These are phyloP conservation scores for Noccaea caerulescens DNA, from an alignment of 345 rosid genomes.

Conservation along the genomic window DNA sequence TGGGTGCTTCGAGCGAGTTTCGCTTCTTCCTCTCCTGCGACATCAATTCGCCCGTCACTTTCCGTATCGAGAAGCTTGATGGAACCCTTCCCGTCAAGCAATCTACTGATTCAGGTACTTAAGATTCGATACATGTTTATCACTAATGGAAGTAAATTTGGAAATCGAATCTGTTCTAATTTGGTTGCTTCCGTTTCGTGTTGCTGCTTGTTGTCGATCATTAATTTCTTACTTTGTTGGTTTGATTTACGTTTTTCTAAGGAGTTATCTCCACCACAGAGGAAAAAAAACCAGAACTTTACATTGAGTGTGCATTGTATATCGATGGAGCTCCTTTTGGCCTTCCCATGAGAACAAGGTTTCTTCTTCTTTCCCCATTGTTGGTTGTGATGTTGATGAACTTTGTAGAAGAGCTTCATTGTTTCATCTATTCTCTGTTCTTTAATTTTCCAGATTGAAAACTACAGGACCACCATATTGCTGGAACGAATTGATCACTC, in stretches of 20 bases:
- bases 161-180: conserved; percentile 14
- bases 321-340: conserved; percentile 94
- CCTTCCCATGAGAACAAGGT: conserved; percentile 93
- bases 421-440: conserved; percentile 19
- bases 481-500: conserved; percentile 87
- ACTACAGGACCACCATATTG: conserved; percentile 74
- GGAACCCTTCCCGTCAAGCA: conserved; percentile 63
- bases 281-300: conserved; percentile 75
- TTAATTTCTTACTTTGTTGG: conserved; percentile 8
- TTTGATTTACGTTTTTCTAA: conserved; percentile 30
- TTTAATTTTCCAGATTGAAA: conserved; percentile 68
- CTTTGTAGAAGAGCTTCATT: conserved; percentile 4
- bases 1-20: conserved; percentile 79
- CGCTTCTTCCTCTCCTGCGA: conserved; percentile 97
- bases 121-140: background rate
- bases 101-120: conserved; percentile 58
- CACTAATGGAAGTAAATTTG: conserved; percentile 8
- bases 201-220: background rate
- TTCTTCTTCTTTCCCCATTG: background rate
- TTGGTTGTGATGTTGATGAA: conserved; percentile 22
- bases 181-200: background rate
- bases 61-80: conserved; percentile 87
- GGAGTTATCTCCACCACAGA: conserved; percentile 56
- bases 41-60: conserved; percentile 87
- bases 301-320: conserved; percentile 78